These are phyloP conservation scores for Xylaria hypoxylon DNA, from an alignment of 2,329 filamentous ascomycete genomes.

Conservation along the genomic window DNA sequence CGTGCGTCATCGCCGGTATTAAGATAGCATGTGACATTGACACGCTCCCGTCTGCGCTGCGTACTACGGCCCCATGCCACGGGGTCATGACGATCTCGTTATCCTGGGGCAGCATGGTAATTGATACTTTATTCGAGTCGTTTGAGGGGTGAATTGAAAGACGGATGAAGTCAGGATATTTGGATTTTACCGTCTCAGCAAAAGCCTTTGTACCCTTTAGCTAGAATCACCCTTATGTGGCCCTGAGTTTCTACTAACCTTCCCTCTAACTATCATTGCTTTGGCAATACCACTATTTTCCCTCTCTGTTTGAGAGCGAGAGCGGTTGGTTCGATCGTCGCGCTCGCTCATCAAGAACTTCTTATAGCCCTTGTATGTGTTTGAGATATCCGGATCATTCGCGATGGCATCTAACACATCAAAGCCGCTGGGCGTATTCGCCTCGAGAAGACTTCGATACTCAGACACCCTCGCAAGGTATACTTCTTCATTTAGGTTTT, in stretches of 20 bases:
- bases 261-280: constrained; percentile 37
- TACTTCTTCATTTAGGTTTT: constrained; percentile 21
- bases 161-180: constrained; percentile 33
- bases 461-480: constrained; percentile 29
- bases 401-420: constrained; percentile 33
- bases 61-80: constrained; percentile 36
- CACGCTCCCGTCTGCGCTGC: constrained; percentile 25
- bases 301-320: constrained; percentile 36
- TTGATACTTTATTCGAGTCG: constrained; percentile 36
- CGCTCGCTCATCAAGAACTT: constrained; percentile 37
- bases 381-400: constrained; percentile 32
- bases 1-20: constrained; percentile 43
- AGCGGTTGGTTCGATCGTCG: constrained; percentile 27
- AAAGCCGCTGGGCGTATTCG: constrained; percentile 29
- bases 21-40: constrained; percentile 36
- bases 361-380: constrained; percentile 38
- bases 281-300: constrained; percentile 37
- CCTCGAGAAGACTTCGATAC: constrained; percentile 31
- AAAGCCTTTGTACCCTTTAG: constrained; percentile 31
- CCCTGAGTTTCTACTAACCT: constrained; percentile 17
- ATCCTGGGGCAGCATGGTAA: constrained; percentile 34
- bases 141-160: constrained; percentile 38
- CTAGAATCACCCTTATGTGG: neutral
- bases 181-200: constrained; percentile 29
- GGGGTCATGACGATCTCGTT: constrained; percentile 38